phyloP scores from a whole-genome alignment of 441 rosid genomes.

The Eutrema salsugineum region DNA sequence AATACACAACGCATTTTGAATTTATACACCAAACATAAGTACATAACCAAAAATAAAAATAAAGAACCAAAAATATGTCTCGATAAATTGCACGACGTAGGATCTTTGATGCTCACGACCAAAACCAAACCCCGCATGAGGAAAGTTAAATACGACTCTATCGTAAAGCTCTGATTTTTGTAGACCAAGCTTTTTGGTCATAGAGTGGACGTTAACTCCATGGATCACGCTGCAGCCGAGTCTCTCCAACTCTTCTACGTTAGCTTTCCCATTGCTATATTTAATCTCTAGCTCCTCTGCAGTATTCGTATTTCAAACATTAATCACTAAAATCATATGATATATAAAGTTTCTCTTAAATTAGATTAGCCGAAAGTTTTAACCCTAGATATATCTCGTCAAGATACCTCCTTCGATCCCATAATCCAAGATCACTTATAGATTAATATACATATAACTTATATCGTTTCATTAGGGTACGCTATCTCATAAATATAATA shows the following conservation, averaged over 20 bases:
- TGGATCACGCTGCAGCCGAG: slow-evolving; percentile 36
- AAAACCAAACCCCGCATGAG: slow-evolving; percentile 25
- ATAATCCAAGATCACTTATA: too few relatives aligned
- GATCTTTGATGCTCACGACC: neutral
- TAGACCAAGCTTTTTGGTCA: neutral
- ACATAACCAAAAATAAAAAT: neutral
- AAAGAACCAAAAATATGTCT: neutral
- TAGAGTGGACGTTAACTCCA: slow-evolving; percentile 29
- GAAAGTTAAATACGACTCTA: slow-evolving; percentile 40
- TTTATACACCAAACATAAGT: neutral
- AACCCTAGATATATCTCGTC: neutral
- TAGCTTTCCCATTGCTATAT: slow-evolving; percentile 20
- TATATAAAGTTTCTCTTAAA: neutral
- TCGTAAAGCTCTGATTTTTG: slow-evolving; percentile 12
- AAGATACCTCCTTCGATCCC: neutral
- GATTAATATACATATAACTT: too few relatives aligned
- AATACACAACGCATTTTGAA: neutral
- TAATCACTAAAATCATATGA: neutral
- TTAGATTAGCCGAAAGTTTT: neutral
- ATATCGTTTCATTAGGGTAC: too few relatives aligned
- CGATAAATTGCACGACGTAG: neutral
- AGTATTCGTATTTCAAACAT: neutral
- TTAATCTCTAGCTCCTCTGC: neutral
- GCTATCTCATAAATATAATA: too few relatives aligned
- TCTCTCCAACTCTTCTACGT: slow-evolving; percentile 28